These are phyloP conservation scores for Mangifera indica DNA, from an alignment of 345 rosid genomes.

Conservation along the genomic window DNA sequence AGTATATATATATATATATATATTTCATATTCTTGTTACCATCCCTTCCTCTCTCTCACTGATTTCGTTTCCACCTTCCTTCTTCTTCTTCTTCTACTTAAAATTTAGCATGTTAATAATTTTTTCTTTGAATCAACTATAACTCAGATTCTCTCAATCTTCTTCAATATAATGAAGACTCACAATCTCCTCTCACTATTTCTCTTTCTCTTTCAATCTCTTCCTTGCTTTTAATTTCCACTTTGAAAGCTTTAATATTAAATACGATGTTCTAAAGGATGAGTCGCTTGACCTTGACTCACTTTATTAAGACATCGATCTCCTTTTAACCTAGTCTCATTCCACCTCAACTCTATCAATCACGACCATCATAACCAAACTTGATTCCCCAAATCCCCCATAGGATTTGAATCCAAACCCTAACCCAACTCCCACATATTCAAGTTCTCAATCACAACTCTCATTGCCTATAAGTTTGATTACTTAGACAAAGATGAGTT, in stretches of 20 bases:
- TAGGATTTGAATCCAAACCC: constrained; percentile 34
- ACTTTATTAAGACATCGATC: constrained; percentile 47
- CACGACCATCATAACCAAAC: constrained; percentile 3
- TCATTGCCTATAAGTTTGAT: constrained; percentile 50
- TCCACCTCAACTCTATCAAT: constrained; percentile 19
- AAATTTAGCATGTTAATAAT: too few species aligned
- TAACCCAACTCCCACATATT: constrained; percentile 21
- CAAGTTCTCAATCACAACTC: constrained; percentile 24
- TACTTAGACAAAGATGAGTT: constrained; percentile 96
- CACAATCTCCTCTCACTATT: constrained; percentile 1
- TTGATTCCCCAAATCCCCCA: constrained; percentile 28
- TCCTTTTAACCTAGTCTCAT: constrained; percentile 56
- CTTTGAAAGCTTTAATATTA: too few species aligned
- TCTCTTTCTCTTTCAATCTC: constrained; percentile 25
- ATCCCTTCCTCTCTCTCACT: too few species aligned
- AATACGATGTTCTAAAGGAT: too few species aligned
- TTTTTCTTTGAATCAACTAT: neutral
- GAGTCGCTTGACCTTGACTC: constrained; percentile 41
- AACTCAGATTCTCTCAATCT: neutral
- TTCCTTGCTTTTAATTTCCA: too few species aligned
- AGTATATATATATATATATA: too few species aligned
- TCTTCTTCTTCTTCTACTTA: too few species aligned
- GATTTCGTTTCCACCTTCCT: too few species aligned
- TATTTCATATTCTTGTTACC: too few species aligned
- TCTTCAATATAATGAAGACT: too few species aligned